These are phyloP conservation scores for Salix viminalis DNA, from an alignment of 345 rosid genomes.

Conservation along the genomic window DNA sequence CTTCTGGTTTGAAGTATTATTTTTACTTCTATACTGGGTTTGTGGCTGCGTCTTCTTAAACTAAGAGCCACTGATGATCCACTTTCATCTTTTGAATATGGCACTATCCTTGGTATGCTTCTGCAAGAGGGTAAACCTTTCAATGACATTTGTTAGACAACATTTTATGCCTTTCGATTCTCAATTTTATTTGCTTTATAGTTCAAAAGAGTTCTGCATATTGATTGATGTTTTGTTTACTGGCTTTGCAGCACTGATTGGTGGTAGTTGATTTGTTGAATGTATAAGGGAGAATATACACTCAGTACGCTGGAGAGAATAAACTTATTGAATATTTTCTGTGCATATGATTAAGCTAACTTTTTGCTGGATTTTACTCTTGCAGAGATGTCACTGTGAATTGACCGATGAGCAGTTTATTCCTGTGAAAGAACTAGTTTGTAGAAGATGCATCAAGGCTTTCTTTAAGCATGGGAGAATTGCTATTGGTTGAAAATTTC, in stretches of 20 bases:
- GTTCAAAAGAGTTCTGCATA: slow-evolving; percentile 9
- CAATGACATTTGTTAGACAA: not conserved
- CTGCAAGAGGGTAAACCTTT: slow-evolving; percentile 3
- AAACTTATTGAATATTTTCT: slow-evolving; percentile 12
- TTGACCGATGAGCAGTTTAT: slow-evolving; percentile 92
- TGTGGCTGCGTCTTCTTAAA: slow-evolving; percentile 92
- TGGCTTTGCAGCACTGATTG: slow-evolving; percentile 78
- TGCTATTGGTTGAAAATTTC: not conserved
- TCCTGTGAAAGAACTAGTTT: slow-evolving; percentile 97
- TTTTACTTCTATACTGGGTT: slow-evolving; percentile 45
- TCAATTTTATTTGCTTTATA: slow-evolving; percentile 11
- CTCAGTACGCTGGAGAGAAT: slow-evolving; percentile 48
- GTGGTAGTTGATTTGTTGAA: slow-evolving; percentile 98
- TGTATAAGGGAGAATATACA: slow-evolving; percentile 96
- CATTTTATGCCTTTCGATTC: slow-evolving; percentile 7
- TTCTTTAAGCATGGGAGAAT: not conserved
- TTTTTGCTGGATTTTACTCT: slow-evolving; percentile 26
- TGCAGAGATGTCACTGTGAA: slow-evolving; percentile 87
- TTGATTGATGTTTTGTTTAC: slow-evolving; percentile 15
- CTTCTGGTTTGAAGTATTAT: not conserved
- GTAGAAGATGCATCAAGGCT: slow-evolving; percentile 15
- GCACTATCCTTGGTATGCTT: slow-evolving; percentile 86
- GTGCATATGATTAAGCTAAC: slow-evolving; percentile 26
- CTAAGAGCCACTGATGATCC: slow-evolving; percentile 92
- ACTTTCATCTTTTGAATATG: slow-evolving; percentile 97